A percentile compares a stretch with the other conserved stretches of the same genome.
Conservation (phyloP, 139 green algal species). For the Zygnema circumcarinatum region DNA sequence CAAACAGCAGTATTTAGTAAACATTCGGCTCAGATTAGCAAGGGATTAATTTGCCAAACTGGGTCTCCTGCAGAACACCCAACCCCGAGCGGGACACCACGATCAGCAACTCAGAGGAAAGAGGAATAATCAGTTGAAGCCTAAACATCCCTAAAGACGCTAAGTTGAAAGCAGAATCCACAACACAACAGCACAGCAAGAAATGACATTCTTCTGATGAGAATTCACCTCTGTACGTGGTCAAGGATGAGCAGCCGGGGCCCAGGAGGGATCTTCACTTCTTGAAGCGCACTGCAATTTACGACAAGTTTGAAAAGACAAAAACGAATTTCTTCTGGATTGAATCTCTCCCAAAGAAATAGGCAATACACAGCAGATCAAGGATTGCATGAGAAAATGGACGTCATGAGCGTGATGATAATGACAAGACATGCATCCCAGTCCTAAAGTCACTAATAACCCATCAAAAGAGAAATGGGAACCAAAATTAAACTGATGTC, state of each 20-base stretch:
- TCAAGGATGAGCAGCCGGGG: slow-evolving; percentile 93
- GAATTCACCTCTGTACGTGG: slow-evolving; percentile 65
- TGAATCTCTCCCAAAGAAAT: neutral
- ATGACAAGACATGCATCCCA: too few species aligned
- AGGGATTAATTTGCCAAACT: too few species aligned
- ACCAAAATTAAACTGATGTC: too few species aligned
- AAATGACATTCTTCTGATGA: too few species aligned
- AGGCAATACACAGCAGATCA: neutral
- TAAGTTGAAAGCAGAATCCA: neutral
- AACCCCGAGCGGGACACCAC: too few species aligned
- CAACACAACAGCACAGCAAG: neutral
- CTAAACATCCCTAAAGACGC: neutral
- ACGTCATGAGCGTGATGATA: too few species aligned
- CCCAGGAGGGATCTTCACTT: slow-evolving; percentile 87
- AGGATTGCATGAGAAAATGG: slow-evolving; percentile 22
- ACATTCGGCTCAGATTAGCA: too few species aligned
- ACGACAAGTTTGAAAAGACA: neutral
- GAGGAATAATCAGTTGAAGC: neutral
- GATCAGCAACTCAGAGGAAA: too few species aligned
- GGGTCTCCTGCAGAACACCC: too few species aligned
- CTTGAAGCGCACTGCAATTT: slow-evolving; percentile 70
- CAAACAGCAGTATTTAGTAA: too few species aligned
- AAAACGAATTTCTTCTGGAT: slow-evolving; percentile 1
- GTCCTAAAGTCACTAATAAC: too few species aligned
- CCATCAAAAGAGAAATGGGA: too few species aligned